These are phyloP conservation scores for Marchantia polymorpha DNA, from an alignment of 225 moss, liverwort and hornwort species.

Conservation along the genomic window DNA sequence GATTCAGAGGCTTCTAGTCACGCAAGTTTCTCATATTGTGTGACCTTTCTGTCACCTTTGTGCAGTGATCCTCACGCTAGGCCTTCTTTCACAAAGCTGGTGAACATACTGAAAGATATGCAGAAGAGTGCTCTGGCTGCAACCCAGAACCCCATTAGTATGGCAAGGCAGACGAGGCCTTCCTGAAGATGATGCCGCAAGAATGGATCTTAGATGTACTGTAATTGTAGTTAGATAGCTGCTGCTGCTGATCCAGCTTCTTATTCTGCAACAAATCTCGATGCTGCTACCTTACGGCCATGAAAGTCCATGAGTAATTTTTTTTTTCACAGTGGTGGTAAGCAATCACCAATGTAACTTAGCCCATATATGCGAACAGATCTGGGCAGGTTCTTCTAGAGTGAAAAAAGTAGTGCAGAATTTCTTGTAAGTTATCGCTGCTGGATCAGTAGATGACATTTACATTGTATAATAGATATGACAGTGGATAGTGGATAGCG, in stretches of 20 bases:
- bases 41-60: neutral
- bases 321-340: neutral
- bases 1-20: too few species aligned
- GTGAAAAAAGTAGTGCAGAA: neutral
- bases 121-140: slow-evolving; percentile 26
- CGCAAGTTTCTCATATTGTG: too few species aligned
- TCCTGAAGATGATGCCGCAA: neutral
- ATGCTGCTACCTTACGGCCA: neutral
- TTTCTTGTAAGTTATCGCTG: neutral
- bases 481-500: neutral
- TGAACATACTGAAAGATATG: slow-evolving; percentile 37
- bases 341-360: neutral
- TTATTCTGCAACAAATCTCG: neutral
- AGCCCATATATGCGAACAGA: neutral
- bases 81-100: slow-evolving; percentile 33
- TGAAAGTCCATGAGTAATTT: neutral
- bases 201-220: neutral
- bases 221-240: neutral
- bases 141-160: neutral
- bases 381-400: neutral
- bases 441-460: neutral
- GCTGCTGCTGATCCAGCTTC: neutral
- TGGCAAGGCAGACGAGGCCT: neutral
- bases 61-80: slow-evolving; percentile 45
- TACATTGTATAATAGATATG: neutral